These are phyloP conservation scores for Isatis tinctoria DNA, from an alignment of 345 rosid genomes.

Conservation along the genomic window DNA sequence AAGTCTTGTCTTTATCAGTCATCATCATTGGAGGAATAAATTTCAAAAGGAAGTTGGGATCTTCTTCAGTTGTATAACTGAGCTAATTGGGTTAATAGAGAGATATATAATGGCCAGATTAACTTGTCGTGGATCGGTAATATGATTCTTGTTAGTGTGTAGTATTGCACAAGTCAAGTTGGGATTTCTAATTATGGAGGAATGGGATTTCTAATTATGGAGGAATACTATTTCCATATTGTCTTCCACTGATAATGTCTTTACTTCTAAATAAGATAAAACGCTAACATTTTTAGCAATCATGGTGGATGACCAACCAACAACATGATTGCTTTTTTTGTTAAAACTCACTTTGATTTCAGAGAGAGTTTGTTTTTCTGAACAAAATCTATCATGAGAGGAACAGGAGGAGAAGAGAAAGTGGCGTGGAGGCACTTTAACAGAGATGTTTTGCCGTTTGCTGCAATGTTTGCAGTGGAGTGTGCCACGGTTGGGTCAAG, in stretches of 20 bases:
- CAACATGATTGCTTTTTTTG: neutral
- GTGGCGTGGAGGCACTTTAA: neutral
- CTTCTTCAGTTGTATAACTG: neutral
- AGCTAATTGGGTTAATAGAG: neutral
- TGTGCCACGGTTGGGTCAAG: conserved; percentile 42
- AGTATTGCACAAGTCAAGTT: neutral
- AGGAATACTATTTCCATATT: neutral
- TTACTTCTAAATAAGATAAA: neutral
- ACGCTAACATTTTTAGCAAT: neutral
- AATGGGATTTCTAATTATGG: neutral
- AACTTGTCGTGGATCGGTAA: neutral
- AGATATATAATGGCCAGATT: neutral
- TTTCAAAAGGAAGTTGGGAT: neutral
- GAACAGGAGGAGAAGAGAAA: neutral
- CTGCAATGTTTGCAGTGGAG: conserved; percentile 44
- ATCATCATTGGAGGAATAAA: neutral
- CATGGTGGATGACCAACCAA: neutral
- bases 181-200: neutral
- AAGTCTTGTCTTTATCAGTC: neutral
- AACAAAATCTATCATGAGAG: neutral
- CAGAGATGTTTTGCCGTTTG: conserved; percentile 24
- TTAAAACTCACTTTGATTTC: neutral
- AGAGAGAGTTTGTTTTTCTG: neutral
- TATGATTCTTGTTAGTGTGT: neutral
- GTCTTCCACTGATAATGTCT: neutral